A percentile compares a stretch with the other conserved stretches of the same genome.
phyloP scores from a whole-genome alignment of 179 eudicot genomes.

The Vitellaria paradoxa region DNA sequence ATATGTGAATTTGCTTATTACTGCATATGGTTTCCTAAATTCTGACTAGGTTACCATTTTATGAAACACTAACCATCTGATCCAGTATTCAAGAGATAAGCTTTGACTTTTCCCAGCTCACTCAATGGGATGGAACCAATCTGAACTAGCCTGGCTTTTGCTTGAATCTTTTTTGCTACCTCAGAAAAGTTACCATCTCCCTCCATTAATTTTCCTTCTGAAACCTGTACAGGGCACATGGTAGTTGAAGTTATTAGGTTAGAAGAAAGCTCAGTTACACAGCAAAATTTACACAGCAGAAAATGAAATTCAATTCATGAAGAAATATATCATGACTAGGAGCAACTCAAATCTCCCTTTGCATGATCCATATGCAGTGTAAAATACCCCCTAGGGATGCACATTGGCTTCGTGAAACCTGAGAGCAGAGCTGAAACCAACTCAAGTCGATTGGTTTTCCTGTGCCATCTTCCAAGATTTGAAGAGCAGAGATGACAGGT shows the following conservation, averaged over 20 bases:
- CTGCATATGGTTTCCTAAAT: background rate
- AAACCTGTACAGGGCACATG: constrained; percentile 34
- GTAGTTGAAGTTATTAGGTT: background rate
- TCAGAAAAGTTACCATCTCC: constrained; percentile 29
- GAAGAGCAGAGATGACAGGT: background rate
- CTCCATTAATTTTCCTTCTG: constrained; percentile 36
- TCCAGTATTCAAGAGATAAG: constrained; percentile 40
- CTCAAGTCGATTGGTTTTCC: constrained; percentile 2
- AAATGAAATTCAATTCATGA: background rate
- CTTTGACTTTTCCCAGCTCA: constrained; percentile 72
- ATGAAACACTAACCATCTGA: constrained; percentile 58
- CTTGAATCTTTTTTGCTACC: constrained; percentile 51
- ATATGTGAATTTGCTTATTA: constrained; percentile 5
- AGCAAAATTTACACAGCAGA: background rate
- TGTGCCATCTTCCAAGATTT: background rate
- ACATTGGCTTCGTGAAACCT: background rate
- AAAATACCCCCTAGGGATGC: background rate
- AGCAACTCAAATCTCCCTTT: background rate
- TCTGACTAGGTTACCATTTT: background rate
- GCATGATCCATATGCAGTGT: background rate
- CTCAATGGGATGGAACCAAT: constrained; percentile 55
- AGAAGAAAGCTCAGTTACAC: constrained; percentile 10
- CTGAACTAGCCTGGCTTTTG: constrained; percentile 58
- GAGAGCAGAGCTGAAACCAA: background rate
- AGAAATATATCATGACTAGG: background rate